Percentiles rank a stretch among this genome's conserved stretches.
phyloP scores from a whole-genome alignment of 345 rosid species.

The Turritis glabra region DNA sequence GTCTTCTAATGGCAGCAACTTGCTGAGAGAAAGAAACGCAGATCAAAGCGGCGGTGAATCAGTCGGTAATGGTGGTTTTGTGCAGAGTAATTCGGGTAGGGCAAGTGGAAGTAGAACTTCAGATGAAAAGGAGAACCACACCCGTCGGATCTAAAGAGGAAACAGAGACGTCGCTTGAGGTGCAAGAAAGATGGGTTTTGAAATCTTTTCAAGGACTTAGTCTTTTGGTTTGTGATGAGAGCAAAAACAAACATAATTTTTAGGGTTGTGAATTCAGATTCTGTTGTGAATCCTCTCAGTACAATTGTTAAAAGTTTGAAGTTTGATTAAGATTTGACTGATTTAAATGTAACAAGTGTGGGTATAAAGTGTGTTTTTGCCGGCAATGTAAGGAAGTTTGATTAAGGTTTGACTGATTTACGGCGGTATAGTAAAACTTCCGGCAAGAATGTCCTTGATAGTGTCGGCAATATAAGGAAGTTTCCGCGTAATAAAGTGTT shows the following conservation, averaged over 20 bases:
- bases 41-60: constrained; percentile 59
- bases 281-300: background rate
- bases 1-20: constrained; percentile 56
- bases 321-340: background rate
- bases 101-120: constrained; percentile 48
- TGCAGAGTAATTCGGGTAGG: constrained; percentile 46
- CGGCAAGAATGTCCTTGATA: background rate
- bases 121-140: constrained; percentile 79
- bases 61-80: constrained; percentile 37
- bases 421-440: too few species aligned
- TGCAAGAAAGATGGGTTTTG: constrained; percentile 12
- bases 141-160: constrained; percentile 34
- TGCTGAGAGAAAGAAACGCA: constrained; percentile 78
- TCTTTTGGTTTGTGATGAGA: background rate
- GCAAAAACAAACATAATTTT: background rate
- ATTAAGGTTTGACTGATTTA: background rate
- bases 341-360: too few species aligned
- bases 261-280: constrained; percentile 28
- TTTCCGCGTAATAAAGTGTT: background rate
- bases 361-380: too few species aligned
- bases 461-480: constrained; percentile 24
- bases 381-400: too few species aligned
- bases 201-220: constrained; percentile 2
- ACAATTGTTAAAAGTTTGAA: background rate
- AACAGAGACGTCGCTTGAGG: constrained; percentile 24